These are phyloP conservation scores for Huntiella omanensis DNA, from an alignment of 2,329 filamentous ascomycete genomes.

Conservation along the genomic window DNA sequence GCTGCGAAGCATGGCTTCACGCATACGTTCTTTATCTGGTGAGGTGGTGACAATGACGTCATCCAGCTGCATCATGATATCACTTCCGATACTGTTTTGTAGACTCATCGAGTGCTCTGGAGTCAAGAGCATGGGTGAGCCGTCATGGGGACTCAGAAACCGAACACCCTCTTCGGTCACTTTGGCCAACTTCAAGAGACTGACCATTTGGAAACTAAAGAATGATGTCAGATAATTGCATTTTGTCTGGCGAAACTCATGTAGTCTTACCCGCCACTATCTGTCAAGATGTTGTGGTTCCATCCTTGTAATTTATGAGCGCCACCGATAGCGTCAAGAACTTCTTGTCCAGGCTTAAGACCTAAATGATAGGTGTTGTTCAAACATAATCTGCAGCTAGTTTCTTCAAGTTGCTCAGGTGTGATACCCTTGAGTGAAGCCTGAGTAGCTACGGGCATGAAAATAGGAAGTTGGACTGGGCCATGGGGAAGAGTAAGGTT, in stretches of 20 bases:
- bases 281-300: conserved; percentile 85
- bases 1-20: conserved; percentile 85
- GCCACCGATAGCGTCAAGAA: conserved; percentile 71
- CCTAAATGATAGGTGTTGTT: conserved; percentile 98
- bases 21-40: conserved; percentile 71
- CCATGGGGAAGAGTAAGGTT: conserved; percentile 80
- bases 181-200: conserved; percentile 75
- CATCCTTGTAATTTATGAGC: conserved; percentile 91
- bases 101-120: conserved; percentile 92
- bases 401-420: conserved; percentile 76
- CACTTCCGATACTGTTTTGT: conserved; percentile 92
- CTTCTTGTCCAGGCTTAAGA: conserved; percentile 80
- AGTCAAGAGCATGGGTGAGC: conserved; percentile 86
- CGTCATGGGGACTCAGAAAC: conserved; percentile 92
- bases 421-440: conserved; percentile 89
- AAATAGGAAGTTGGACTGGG: conserved; percentile 72
- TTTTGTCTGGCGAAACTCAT: neutral
- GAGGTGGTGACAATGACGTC: conserved; percentile 95
- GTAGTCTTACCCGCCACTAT: conserved; percentile 43
- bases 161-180: conserved; percentile 91
- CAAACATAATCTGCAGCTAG: conserved; percentile 73
- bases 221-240: conserved; percentile 1
- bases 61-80: conserved; percentile 99
- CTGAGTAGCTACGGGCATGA: conserved; percentile 98
- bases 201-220: conserved; percentile 92